Evolutionary conservation across 1,284 basidiomycete species (phyloP).

Genomic region (Ustilago crameri): DNA sequence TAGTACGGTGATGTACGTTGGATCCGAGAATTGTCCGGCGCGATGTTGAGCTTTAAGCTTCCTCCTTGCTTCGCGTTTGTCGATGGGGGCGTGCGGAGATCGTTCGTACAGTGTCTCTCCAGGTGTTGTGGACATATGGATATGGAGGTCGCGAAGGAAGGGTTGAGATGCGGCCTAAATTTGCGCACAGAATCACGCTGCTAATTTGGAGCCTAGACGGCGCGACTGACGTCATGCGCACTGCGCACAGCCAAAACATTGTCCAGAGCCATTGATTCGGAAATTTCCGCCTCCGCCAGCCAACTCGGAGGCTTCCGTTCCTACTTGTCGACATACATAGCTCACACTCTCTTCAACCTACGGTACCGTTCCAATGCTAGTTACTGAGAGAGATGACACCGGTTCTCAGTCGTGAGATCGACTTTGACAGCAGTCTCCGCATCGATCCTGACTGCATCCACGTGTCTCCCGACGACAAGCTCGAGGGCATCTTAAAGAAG

Average conservation of each 20-base stretch:
- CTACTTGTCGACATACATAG: no score
- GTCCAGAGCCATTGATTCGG: no score
- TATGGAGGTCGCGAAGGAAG: constrained; percentile 17
- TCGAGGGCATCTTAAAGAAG: no score
- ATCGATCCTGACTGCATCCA: no score
- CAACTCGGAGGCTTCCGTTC: no score
- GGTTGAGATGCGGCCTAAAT: background rate
- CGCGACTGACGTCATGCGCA: constrained; percentile 4
- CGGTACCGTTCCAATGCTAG: no score
- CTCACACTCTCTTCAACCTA: no score
- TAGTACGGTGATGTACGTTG: constrained; percentile 33
- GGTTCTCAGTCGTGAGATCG: no score
- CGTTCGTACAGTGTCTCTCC: constrained; percentile 35
- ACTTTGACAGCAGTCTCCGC: no score
- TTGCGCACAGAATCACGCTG: background rate
- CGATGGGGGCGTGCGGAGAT: constrained; percentile 42
- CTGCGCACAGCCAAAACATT: background rate
- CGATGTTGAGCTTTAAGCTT: constrained; percentile 37
- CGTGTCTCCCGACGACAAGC: no score
- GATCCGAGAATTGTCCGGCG: constrained; percentile 44
- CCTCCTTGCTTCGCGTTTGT: constrained; percentile 38
- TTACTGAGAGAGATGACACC: no score
- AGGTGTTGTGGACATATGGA: constrained; percentile 22
- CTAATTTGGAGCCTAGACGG: background rate
- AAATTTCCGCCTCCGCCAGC: no score